A percentile compares a stretch with the other conserved stretches of the same genome.
These are phyloP conservation scores for Apiospora arundinis DNA, from an alignment of 2,329 filamentous ascomycete genomes.

Conservation along the genomic window DNA sequence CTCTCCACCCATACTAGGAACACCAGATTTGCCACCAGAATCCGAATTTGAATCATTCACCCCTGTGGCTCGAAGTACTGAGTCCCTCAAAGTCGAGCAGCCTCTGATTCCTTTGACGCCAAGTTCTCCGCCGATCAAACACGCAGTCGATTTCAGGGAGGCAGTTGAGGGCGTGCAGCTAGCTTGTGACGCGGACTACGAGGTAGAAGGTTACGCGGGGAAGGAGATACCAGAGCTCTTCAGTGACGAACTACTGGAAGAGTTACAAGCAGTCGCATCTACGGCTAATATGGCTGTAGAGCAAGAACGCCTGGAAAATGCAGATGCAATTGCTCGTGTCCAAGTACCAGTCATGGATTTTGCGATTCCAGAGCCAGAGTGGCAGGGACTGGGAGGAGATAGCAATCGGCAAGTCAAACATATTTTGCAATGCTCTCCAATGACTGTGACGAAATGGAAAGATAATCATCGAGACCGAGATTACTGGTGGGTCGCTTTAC, in stretches of 20 bases:
- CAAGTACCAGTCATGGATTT: conserved; percentile 39
- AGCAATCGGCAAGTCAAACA: background rate
- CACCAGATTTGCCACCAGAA: conserved; percentile 25
- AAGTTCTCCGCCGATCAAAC: conserved; percentile 4
- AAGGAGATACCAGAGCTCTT: conserved; percentile 23
- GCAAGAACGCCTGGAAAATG: conserved; percentile 36
- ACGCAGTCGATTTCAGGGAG: conserved; percentile 24
- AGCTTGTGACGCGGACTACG: conserved; percentile 22
- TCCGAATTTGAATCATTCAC: conserved; percentile 25
- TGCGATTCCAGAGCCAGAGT: conserved; percentile 33
- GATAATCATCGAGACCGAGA: background rate
- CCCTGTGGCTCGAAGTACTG: conserved; percentile 24
- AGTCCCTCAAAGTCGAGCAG: conserved; percentile 34
- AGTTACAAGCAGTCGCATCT: conserved; percentile 29
- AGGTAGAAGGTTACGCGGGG: background rate
- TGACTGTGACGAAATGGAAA: background rate
- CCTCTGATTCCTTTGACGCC: conserved; percentile 33
- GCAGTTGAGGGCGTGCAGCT: conserved; percentile 30
- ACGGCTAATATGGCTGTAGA: conserved; percentile 31
- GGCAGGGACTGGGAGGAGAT: conserved; percentile 27
- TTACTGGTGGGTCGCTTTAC: conserved; percentile 33
- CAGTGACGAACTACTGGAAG: conserved; percentile 27
- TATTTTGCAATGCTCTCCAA: background rate
- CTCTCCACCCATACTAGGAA: conserved; percentile 18
- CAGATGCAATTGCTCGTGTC: conserved; percentile 36